Conservation (phyloP, 495 filamentous ascomycete genomes). For the Aspergillus campestris region DNA sequence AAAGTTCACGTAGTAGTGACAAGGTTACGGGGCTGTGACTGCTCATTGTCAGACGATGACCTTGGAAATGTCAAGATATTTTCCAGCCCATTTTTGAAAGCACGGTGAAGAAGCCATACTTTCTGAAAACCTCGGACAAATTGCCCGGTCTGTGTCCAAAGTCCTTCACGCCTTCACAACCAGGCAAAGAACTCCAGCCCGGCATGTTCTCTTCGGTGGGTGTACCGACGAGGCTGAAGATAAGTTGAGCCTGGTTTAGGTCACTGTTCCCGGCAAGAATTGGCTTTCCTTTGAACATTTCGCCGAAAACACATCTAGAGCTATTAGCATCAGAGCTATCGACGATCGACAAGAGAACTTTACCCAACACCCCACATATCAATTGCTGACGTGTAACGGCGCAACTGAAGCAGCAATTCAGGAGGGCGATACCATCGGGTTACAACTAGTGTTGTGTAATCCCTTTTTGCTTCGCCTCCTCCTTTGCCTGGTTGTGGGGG, state of each 20-base stretch:
- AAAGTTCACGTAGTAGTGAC: slow-evolving; percentile 69
- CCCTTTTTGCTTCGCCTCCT: slow-evolving; percentile 74
- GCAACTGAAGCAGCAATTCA: slow-evolving; percentile 80
- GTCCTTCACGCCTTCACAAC: slow-evolving; percentile 64
- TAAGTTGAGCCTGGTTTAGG: slow-evolving; percentile 77
- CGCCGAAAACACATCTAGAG: slow-evolving; percentile 83
- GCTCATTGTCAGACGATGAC: slow-evolving; percentile 1
- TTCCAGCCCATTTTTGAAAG: no score
- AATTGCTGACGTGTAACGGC: slow-evolving; percentile 88
- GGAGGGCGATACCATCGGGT: slow-evolving; percentile 97
- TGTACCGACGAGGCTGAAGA: slow-evolving; percentile 88
- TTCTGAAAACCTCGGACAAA: slow-evolving; percentile 61
- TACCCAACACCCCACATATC: slow-evolving; percentile 98
- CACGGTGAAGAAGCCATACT: slow-evolving; percentile 31
- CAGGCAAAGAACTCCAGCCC: slow-evolving; percentile 73
- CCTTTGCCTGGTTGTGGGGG: slow-evolving; percentile 71
- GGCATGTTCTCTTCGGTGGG: slow-evolving; percentile 92
- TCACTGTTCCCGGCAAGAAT: slow-evolving; percentile 89
- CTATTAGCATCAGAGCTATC: slow-evolving; percentile 8
- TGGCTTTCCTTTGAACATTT: slow-evolving; percentile 93
- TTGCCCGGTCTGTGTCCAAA: slow-evolving; percentile 57
- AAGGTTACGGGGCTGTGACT: slow-evolving; percentile 55
- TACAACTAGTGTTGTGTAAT: slow-evolving; percentile 92
- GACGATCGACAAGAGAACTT: slow-evolving; percentile 12
- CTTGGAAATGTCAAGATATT: neutral